Percentiles rank a stretch among this genome's conserved stretches.
Evolutionary conservation across 352 stramenopile species (phyloP).

Genomic region (Aphanomyces stellatus): DNA sequence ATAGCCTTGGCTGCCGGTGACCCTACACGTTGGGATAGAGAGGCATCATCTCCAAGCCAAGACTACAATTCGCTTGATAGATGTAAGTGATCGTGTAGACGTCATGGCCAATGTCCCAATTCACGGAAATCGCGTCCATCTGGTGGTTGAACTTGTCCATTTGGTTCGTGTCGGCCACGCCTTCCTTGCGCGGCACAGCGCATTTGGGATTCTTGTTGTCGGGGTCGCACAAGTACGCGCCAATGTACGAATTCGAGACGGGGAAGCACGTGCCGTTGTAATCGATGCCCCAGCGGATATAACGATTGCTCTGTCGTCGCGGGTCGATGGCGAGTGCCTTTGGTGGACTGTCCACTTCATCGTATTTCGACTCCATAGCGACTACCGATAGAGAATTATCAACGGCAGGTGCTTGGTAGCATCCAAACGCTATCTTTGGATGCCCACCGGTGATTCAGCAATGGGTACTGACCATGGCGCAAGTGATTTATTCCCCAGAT

Average conservation of each 20-base stretch:
- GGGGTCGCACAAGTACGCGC: constrained; percentile 23
- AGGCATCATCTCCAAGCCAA: background rate
- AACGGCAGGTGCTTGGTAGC: too few species aligned
- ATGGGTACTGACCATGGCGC: too few species aligned
- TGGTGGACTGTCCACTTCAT: constrained; percentile 20
- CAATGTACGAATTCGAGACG: constrained; percentile 24
- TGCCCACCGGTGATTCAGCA: too few species aligned
- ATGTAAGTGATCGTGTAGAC: constrained; percentile 50
- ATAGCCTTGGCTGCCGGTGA: constrained; percentile 49
- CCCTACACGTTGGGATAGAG: constrained; percentile 12
- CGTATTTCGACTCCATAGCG: background rate
- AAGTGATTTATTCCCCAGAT: too few species aligned
- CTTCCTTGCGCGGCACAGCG: constrained; percentile 23
- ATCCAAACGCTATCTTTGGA: too few species aligned
- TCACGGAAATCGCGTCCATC: constrained; percentile 76
- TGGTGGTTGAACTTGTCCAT: constrained; percentile 29
- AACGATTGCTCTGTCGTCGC: constrained; percentile 21
- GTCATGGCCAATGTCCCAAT: constrained; percentile 52
- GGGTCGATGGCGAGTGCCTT: constrained; percentile 32
- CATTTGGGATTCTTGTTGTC: constrained; percentile 22
- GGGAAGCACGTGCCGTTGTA: constrained; percentile 24
- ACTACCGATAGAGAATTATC: background rate
- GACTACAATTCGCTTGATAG: constrained; percentile 24
- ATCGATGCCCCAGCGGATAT: constrained; percentile 28
- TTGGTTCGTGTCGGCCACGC: constrained; percentile 8